phyloP scores from a whole-genome alignment of 805 yeast species.

The Spencermartinsiella europaea region DNA sequence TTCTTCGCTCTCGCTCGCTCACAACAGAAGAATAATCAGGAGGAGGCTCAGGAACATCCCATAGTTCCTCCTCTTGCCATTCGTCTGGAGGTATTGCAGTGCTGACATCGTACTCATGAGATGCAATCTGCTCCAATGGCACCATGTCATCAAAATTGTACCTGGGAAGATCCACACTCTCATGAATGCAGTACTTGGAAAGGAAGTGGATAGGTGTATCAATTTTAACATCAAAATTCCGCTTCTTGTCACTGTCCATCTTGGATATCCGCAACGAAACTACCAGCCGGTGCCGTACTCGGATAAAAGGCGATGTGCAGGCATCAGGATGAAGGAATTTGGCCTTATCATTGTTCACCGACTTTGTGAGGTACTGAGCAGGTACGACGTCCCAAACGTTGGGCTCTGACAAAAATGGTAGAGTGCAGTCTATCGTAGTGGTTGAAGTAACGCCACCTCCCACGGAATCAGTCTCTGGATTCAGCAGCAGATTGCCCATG shows the following conservation, averaged over 20 bases:
- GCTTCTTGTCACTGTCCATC: conserved; percentile 52
- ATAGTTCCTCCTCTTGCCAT: not conserved
- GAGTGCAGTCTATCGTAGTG: conserved; percentile 9
- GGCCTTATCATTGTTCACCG: not conserved
- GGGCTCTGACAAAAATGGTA: conserved; percentile 15
- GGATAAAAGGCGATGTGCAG: conserved; percentile 69
- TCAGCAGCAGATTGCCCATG: conserved; percentile 11
- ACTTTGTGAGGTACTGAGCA: not conserved
- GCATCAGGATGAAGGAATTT: conserved; percentile 60
- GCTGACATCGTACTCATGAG: conserved; percentile 3
- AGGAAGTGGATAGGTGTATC: conserved; percentile 90
- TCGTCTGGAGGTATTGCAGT: not conserved
- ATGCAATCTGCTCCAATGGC: conserved; percentile 6
- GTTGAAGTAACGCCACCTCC: not conserved
- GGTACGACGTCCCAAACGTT: conserved; percentile 5
- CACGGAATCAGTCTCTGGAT: not conserved
- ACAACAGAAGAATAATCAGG: conserved; percentile 14
- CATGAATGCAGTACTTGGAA: conserved; percentile 27
- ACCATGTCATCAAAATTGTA: conserved; percentile 18
- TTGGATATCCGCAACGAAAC: conserved; percentile 74
- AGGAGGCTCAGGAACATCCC: conserved; percentile 10
- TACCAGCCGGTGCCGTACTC: conserved; percentile 93
- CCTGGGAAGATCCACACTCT: conserved; percentile 28
- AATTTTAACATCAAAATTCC: conserved; percentile 89
- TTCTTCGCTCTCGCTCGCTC: not conserved